A percentile compares a stretch with the other conserved stretches of the same genome.
Conservation (phyloP, 768 basidiomycete species). For the Tulasnella sp. region DNA sequence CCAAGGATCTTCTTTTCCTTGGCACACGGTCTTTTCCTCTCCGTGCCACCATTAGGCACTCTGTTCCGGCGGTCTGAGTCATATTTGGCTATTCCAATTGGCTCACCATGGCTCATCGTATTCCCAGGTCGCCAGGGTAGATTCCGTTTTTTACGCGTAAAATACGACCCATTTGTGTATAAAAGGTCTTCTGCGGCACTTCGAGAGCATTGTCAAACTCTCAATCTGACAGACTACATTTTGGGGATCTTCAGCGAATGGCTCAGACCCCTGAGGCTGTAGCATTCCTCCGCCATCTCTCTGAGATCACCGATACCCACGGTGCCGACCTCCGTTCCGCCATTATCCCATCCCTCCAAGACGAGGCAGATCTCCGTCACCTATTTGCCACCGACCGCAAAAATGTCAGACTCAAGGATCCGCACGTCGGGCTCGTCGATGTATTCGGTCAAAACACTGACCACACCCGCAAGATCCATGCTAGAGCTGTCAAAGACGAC, state of each 20-base stretch:
- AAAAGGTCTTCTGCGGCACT: not conserved
- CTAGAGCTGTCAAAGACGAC: constrained; percentile 36
- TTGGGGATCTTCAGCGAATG: not conserved
- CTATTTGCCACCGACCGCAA: constrained; percentile 43
- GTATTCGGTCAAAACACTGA: constrained; percentile 38
- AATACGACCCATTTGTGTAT: not conserved
- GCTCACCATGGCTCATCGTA: not conserved
- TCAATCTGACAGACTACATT: not conserved
- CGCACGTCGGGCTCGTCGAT: constrained; percentile 47
- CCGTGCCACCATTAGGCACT: not conserved
- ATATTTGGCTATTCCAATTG: not conserved
- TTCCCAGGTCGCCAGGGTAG: not conserved
- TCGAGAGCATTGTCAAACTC: not conserved
- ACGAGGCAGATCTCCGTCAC: constrained; percentile 43
- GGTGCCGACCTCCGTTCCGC: constrained; percentile 32
- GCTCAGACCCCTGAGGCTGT: not conserved
- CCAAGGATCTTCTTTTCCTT: too few species aligned
- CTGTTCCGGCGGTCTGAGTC: not conserved
- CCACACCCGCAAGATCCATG: constrained; percentile 39
- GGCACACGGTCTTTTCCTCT: too few species aligned
- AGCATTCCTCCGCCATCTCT: constrained; percentile 4
- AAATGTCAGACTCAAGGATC: constrained; percentile 35
- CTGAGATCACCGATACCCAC: not conserved
- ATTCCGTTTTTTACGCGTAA: not conserved
- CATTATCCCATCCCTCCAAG: constrained; percentile 44